Evolutionary conservation across 352 stramenopile genomes (phyloP).

Genomic region (Phytophthora crassamura): DNA sequence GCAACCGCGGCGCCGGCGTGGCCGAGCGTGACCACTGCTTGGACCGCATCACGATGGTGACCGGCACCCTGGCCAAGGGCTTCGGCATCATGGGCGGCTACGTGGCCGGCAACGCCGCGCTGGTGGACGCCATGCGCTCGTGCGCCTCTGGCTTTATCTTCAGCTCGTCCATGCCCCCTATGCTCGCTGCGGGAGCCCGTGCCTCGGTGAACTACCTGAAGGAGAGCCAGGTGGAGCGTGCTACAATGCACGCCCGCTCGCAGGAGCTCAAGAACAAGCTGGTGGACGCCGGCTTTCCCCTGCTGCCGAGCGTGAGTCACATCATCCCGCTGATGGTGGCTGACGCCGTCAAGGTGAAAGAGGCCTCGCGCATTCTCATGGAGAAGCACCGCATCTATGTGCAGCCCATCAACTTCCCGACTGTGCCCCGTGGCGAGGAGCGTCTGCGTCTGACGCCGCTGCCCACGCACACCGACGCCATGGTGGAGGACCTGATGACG

Average conservation of each 20-base stretch:
- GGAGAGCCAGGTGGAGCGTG: conserved; percentile 83
- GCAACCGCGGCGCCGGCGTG: conserved; percentile 85
- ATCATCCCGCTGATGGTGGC: conserved; percentile 92
- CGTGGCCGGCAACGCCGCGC: conserved; percentile 81
- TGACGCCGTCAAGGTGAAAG: conserved; percentile 90
- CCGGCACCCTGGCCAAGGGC: conserved; percentile 90
- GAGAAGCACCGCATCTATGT: conserved; percentile 93
- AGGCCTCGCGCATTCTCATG: conserved; percentile 90
- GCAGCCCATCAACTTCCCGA: conserved; percentile 94
- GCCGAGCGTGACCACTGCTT: conserved; percentile 89
- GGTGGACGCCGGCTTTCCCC: conserved; percentile 82
- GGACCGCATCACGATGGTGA: conserved; percentile 91
- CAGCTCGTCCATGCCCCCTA: conserved; percentile 89
- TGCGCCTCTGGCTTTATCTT: conserved; percentile 92
- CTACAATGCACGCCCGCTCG: conserved; percentile 86
- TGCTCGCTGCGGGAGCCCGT: conserved; percentile 81
- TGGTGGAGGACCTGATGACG: conserved; percentile 87
- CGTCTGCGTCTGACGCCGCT: conserved; percentile 88
- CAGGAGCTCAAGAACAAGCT: conserved; percentile 86
- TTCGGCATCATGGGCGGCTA: conserved; percentile 94
- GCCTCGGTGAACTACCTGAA: conserved; percentile 88
- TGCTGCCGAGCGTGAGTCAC: conserved; percentile 89
- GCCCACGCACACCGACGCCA: conserved; percentile 88
- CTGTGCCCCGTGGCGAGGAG: conserved; percentile 89
- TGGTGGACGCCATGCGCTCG: conserved; percentile 90